Evolutionary conservation across 2,329 filamentous ascomycete genomes (phyloP), one percentile per base, ranked within the genome.

Genomic region (Pseudocercospora vitis): DNA sequence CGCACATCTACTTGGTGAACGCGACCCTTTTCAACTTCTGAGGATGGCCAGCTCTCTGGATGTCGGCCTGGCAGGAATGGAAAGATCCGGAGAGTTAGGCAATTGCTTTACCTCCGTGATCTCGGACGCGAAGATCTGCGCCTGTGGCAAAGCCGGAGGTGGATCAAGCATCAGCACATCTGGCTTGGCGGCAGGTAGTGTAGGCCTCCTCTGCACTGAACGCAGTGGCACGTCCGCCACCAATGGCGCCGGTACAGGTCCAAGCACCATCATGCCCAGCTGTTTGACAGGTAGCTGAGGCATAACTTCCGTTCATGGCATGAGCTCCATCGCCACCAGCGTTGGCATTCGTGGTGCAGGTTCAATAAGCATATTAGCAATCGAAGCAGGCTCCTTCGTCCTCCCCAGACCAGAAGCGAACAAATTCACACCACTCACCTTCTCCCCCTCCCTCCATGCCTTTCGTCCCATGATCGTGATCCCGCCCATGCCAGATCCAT

Each of bases 401-500:
- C 14, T 35, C 32, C 19, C 11, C n/a, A n/a, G n/a, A 40, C 23
- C 35, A 16, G 7, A 3, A 39, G 9, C 12, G 18, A 19, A 39
- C 2, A 5, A 8, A 14, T 39, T 19, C 18, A 18, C 19, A 16
- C 23, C 37, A 19, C 37, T 19, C 7, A 9, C n/a, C 31, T 42
- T 24, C 37, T 42, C 37, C 16, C 37, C 21, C 37, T 42, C 21
- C 16, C 4, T 26, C 29, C 44, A 32, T 21, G 8, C 26, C 44
- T 11, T 16, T 16, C 44, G 29, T 7, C 44, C 44, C 44, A 47
- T 47, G 21, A 32, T 47, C 26, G 44, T 47, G 11, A 47, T 47
- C 44, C 44, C 44, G 8, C 44, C 44, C 8, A 7, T n/a, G 2
- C 16, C 9, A 11, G 6, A n/a, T 9, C 9, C 26, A 47, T 19